Evolutionary conservation across 2,329 filamentous ascomycete species (phyloP), one percentile per base, ranked within the genome.

Genomic region (Zymoseptoria ardabiliae): DNA sequence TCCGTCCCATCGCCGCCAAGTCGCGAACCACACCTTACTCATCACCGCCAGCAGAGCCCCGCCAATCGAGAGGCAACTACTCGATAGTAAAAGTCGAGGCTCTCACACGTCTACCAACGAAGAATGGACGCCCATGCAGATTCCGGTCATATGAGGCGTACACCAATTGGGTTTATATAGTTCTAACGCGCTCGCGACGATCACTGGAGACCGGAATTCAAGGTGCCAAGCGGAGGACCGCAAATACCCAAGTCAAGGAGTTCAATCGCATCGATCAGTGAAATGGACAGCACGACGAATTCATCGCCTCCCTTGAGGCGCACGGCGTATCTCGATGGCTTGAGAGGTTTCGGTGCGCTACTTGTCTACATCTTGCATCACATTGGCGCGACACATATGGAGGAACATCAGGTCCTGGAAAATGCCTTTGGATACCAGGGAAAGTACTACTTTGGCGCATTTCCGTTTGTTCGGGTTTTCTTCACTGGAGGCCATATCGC

Each of bases 291-390:
- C 35, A 45, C 35, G 35, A 45, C 35, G 4, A 45, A 45, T n/a
- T 5, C 13, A 17, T 4, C 35, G 17, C 13, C 35, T 45, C 13
- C 35, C 11, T 45, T 45, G 35, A 45, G 79, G 3, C 73, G 75
- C 19, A 85, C 83, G 6, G 82, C 83, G 17, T 85, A 82, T 65
- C 77, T 85, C 13, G 86, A 89, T 65, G 86, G 86, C 13, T 73
- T 89, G 7, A 76, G 86, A 65, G 86, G 86, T 2, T 85, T 88
- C 63, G 85, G 85, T 5, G 84, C 85, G 2, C 77, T 89, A 28
- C 69, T 87, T n/a, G 86, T 89, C 17, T 88, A 87, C 70, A 76
- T 80, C 65, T 82, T 85, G 57, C 83, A 87, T 69, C 79, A 86
- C 70, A 45, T 45, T n/a, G 35, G 35, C 2, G 35, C 35, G 35